phyloP scores from a whole-genome alignment of 345 rosid genomes.

The Camelina laxa region DNA sequence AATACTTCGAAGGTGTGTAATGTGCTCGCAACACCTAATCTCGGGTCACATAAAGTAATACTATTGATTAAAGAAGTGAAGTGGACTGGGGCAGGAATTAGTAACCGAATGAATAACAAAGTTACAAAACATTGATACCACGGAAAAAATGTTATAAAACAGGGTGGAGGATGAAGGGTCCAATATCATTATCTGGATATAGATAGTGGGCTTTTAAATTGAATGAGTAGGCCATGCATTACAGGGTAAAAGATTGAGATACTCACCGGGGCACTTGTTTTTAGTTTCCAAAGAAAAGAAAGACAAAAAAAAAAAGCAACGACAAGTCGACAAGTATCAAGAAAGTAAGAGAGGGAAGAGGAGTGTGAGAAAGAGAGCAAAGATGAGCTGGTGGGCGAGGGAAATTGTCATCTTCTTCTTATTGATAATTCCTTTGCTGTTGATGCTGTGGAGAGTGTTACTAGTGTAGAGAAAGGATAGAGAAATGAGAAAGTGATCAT shows the following conservation, averaged over 20 bases:
- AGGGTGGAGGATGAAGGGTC: background rate
- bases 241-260: background rate
- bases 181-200: background rate
- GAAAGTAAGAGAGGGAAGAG: conserved; percentile 49
- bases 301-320: background rate
- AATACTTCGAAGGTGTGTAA: background rate
- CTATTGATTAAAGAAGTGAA: background rate
- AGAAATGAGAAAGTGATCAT: conserved; percentile 4
- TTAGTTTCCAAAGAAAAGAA: background rate
- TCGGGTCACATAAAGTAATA: background rate
- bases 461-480: conserved; percentile 58
- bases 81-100: conserved; percentile 18
- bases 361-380: conserved; percentile 59
- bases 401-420: conserved; percentile 53
- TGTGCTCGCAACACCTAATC: background rate
- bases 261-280: background rate
- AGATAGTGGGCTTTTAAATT: background rate
- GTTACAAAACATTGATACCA: too few species aligned
- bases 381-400: conserved; percentile 60
- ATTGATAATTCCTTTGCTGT: conserved; percentile 32
- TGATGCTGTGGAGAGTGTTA: conserved; percentile 34
- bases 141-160: background rate
- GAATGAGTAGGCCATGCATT: background rate
- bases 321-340: conserved; percentile 29
- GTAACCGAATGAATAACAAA: background rate